Evolutionary conservation across 2,329 filamentous ascomycete species (phyloP).

Genomic region (Beauveria brongniartii): DNA sequence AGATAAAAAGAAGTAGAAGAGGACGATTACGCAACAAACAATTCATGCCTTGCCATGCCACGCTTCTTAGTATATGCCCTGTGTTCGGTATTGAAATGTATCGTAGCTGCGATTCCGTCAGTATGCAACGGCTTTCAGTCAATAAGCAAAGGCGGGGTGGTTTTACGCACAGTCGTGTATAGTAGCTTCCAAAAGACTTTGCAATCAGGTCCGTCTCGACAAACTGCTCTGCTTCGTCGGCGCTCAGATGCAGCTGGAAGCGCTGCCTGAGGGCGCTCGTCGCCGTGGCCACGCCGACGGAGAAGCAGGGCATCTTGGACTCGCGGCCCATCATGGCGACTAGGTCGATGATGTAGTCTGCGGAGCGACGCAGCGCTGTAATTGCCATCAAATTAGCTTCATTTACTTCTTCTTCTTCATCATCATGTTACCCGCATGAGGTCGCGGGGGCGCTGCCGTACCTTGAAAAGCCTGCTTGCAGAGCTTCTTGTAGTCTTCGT

Average conservation of each 20-base stretch:
- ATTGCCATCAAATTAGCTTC: neutral
- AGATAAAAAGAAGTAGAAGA: neutral
- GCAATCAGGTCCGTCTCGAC: conserved; percentile 71
- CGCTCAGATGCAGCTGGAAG: conserved; percentile 75
- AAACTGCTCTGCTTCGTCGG: conserved; percentile 72
- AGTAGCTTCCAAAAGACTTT: conserved; percentile 81
- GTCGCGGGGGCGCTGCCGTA: conserved; percentile 18
- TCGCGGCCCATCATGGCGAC: conserved; percentile 79
- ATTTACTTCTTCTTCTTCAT: too few relatives aligned
- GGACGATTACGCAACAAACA: neutral
- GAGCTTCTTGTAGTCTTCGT: conserved; percentile 65
- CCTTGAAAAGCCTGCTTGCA: conserved; percentile 82
- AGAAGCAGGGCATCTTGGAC: conserved; percentile 79
- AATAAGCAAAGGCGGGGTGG: too few relatives aligned
- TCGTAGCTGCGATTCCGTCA: conserved; percentile 54
- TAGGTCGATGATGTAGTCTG: conserved; percentile 72
- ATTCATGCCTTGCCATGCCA: neutral
- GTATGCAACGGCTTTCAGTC: neutral
- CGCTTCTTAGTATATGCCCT: conserved; percentile 67
- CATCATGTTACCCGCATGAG: neutral
- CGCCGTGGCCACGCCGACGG: conserved; percentile 62
- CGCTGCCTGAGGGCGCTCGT: conserved; percentile 62
- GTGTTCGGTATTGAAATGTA: conserved; percentile 80
- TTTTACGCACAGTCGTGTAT: conserved; percentile 66
- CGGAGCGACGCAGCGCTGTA: conserved; percentile 63